Evolutionary conservation across 2,329 filamentous ascomycete species (phyloP), one percentile per base, ranked within the genome.

Genomic region (Colletotrichum sp.): DNA sequence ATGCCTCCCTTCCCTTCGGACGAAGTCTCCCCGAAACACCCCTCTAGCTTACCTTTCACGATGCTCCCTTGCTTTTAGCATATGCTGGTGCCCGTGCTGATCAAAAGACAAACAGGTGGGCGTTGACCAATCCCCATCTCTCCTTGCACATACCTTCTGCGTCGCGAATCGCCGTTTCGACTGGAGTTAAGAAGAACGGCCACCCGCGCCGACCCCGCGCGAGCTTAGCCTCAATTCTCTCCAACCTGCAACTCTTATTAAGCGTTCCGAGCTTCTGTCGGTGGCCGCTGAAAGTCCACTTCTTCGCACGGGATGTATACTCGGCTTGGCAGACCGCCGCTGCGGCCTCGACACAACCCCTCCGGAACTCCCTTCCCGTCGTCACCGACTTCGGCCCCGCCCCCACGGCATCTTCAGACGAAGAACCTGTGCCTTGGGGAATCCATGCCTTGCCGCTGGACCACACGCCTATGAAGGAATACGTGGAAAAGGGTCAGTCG

Each of bases 241-340:
- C 93, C 5, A 97, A 98, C 80, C 84, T 99, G 30, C 94, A 98
- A 82, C 87, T 97, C 4, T 88, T 99, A 1, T 88, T 98, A 2
- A 90, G 94, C 1, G 94, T 96, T 3, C 90, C 92, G 4, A 97
- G 95, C 83, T 99, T 99, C 82, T 87, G 88, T 18, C 88, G 92
- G 61, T 98, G 96, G 96, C 96, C 96, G 24, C 87, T 99, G 69
- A 91, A 91, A 69, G 82, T 98, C 63, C 93, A 94, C 28, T 96
- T 99, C 84, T 96, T 98, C 79, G 88, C 89, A 3, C 85, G 87
- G 5, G 94, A 96, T 75, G 93, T 95, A 0, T 90, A 94, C 79
- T 85, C 85, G 24, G 88, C 90, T 2, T 99, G 96, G 96, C 82
- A 88, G 21, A 87, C 84, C 65, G 93, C 90, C 87, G 88, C 88